These are phyloP conservation scores for Phlyctochytrium planicorne DNA, from an alignment of 192 early-diverging fungal genomes.

Conservation along the genomic window DNA sequence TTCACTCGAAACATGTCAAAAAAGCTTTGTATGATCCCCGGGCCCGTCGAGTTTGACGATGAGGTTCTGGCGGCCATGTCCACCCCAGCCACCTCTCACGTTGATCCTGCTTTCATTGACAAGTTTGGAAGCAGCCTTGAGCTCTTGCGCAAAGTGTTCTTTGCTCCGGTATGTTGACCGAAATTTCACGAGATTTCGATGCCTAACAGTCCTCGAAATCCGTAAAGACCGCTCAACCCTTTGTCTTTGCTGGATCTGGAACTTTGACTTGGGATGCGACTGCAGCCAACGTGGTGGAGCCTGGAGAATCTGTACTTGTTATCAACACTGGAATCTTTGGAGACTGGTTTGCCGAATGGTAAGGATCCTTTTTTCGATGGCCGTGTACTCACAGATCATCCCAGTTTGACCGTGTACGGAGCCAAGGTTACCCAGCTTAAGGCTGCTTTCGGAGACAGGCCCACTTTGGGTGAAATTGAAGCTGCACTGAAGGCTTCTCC, in stretches of 20 bases:
- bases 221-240: conserved; percentile 73
- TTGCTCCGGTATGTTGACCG: conserved; percentile 51
- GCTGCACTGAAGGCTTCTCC: conserved; percentile 49
- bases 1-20: background rate
- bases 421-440: conserved; percentile 79
- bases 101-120: conserved; percentile 85
- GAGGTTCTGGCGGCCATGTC: conserved; percentile 78
- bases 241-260: conserved; percentile 93
- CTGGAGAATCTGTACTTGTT: conserved; percentile 83
- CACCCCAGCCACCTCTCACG: conserved; percentile 89
- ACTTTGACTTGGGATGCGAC: conserved; percentile 98
- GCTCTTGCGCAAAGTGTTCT: conserved; percentile 75
- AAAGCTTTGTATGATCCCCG: conserved; percentile 20
- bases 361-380: conserved; percentile 17
- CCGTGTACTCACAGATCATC: conserved; percentile 6
- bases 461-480: conserved; percentile 65
- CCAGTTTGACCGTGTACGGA: conserved; percentile 81
- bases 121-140: conserved; percentile 86
- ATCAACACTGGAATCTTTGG: conserved; percentile 96
- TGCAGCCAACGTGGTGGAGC: conserved; percentile 86
- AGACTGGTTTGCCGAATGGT: conserved; percentile 91
- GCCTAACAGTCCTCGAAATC: background rate
- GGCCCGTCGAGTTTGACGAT: conserved; percentile 92
- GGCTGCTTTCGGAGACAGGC: conserved; percentile 66
- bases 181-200: background rate